These are phyloP conservation scores for Stereum hirsutum DNA, from an alignment of 1,284 basidiomycete species.

Conservation along the genomic window DNA sequence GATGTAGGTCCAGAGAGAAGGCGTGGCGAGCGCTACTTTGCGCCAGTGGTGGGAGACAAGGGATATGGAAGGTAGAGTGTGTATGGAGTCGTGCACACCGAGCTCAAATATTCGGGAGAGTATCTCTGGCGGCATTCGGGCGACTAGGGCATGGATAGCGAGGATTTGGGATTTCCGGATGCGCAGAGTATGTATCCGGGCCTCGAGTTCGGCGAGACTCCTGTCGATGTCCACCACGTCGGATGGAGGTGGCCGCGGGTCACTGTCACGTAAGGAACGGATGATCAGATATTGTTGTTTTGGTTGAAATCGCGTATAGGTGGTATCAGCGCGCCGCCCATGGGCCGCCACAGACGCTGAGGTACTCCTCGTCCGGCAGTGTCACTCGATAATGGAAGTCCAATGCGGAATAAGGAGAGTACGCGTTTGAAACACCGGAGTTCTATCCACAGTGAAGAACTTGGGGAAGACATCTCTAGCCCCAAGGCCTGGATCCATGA, in stretches of 20 bases:
- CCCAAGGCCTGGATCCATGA: too few species aligned
- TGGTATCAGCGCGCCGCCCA: too few species aligned
- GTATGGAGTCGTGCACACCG: conserved; percentile 18
- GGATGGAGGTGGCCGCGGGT: conserved; percentile 16
- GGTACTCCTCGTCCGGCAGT: too few species aligned
- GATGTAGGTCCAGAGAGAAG: conserved; percentile 24
- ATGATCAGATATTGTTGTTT: too few species aligned
- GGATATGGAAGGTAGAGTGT: conserved; percentile 16
- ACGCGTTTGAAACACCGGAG: too few species aligned
- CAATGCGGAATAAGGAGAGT: too few species aligned
- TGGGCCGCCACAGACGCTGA: too few species aligned
- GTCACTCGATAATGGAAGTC: too few species aligned
- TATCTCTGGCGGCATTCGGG: conserved; percentile 22
- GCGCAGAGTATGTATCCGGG: conserved; percentile 15
- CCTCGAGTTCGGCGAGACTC: conserved; percentile 17
- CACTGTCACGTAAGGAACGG: conserved; percentile 6
- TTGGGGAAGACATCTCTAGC: too few species aligned
- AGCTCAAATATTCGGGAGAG: conserved; percentile 26
- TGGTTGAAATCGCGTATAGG: too few species aligned
- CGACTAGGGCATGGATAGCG: conserved; percentile 19
- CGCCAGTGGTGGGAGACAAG: conserved; percentile 23
- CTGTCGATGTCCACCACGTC: conserved; percentile 20
- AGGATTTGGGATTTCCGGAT: conserved; percentile 16
- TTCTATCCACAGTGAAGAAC: too few species aligned
- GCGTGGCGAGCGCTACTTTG: conserved; percentile 17